Conservation (phyloP, 108 stramenopile species). For the Epithemia pelagica region DNA sequence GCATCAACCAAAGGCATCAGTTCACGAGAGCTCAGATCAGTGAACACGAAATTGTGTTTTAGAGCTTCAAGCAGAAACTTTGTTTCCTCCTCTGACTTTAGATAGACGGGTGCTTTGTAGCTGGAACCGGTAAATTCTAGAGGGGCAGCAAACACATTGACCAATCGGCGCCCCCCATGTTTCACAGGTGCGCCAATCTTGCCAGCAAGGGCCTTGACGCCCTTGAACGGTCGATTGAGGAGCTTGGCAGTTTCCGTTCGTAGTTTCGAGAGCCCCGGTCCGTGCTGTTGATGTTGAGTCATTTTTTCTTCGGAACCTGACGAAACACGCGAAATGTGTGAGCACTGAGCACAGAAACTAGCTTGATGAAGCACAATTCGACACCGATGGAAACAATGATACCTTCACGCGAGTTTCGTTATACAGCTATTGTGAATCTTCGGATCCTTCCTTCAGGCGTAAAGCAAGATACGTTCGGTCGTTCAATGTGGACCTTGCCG, state of each 20-base stretch:
- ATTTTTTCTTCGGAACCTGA: no score
- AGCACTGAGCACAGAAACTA: no score
- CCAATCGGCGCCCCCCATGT: slow-evolving; percentile 21
- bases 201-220: not conserved
- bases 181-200: not conserved
- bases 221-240: not conserved
- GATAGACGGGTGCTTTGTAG: slow-evolving; percentile 36
- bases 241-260: not conserved
- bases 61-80: slow-evolving; percentile 59
- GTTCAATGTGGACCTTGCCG: no score
- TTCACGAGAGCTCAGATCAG: slow-evolving; percentile 47
- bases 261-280: not conserved
- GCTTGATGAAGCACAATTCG: no score
- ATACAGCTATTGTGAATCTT: no score
- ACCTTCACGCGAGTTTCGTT: no score
- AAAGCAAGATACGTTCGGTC: no score
- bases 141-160: slow-evolving; percentile 43
- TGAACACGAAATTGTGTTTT: slow-evolving; percentile 63
- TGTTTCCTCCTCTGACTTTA: slow-evolving; percentile 49
- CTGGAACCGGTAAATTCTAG: slow-evolving; percentile 18
- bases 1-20: slow-evolving; percentile 66
- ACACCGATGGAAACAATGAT: no score
- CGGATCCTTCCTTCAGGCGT: no score
- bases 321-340: no score
- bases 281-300: not conserved